Evolutionary conservation across 257 asterid species (phyloP).

Genomic region (Nicotiana noctiflora): DNA sequence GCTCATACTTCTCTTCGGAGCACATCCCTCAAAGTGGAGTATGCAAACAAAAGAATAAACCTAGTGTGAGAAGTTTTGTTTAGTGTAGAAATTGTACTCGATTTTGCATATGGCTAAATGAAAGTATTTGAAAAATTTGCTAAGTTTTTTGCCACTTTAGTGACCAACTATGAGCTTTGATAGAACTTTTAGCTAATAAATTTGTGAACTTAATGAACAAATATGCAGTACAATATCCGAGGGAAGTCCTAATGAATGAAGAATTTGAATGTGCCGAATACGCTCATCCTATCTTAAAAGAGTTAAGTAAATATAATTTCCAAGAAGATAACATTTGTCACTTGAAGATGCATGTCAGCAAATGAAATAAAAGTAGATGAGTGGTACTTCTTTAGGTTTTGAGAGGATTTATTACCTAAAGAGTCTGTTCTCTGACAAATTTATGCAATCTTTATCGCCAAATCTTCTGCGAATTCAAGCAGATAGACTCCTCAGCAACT

Average conservation of each 20-base stretch:
- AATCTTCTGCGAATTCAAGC: background rate
- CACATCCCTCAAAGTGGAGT: conserved; percentile 14
- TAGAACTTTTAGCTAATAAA: background rate
- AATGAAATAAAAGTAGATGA: background rate
- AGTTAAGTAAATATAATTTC: background rate
- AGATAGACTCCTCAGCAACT: background rate
- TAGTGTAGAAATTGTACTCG: conserved; percentile 16
- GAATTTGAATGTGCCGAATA: background rate
- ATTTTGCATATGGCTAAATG: conserved; percentile 10
- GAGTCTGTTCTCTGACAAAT: background rate
- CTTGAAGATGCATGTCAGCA: background rate
- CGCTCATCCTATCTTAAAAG: background rate
- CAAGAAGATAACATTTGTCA: background rate
- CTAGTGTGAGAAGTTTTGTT: conserved; percentile 21
- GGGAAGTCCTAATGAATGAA: background rate
- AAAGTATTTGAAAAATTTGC: background rate
- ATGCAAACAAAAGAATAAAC: conserved; percentile 28
- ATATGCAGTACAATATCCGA: background rate
- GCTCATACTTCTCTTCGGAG: conserved; percentile 3
- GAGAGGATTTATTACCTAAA: background rate
- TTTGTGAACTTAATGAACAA: background rate
- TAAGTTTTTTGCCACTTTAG: background rate
- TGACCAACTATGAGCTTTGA: conserved; percentile 1
- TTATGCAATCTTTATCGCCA: background rate
- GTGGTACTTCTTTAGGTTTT: background rate